phyloP scores from a whole-genome alignment of 768 basidiomycete genomes.

The Termitomyces sp. region DNA sequence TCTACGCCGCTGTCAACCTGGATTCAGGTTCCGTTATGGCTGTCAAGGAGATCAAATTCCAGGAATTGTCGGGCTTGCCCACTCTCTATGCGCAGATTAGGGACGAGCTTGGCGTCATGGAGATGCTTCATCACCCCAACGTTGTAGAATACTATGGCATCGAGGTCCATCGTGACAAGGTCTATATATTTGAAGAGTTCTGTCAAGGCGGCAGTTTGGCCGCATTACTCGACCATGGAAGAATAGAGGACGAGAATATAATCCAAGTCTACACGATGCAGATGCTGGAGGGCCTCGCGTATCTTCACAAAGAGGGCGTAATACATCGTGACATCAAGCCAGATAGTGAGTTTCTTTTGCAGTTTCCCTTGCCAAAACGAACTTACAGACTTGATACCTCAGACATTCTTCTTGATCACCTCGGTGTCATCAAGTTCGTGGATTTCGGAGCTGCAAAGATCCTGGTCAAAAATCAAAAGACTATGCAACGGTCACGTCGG shows the following conservation, averaged over 20 bases:
- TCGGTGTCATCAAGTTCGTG: slow-evolving; percentile 92
- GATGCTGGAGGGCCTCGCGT: slow-evolving; percentile 91
- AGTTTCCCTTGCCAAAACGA: background rate
- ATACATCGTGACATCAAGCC: slow-evolving; percentile 98
- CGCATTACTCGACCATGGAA: slow-evolving; percentile 83
- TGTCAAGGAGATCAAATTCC: slow-evolving; percentile 98
- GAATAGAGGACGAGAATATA: slow-evolving; percentile 96
- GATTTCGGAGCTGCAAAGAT: slow-evolving; percentile 99
- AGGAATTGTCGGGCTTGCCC: slow-evolving; percentile 85
- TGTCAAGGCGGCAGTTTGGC: slow-evolving; percentile 95
- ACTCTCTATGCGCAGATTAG: slow-evolving; percentile 89
- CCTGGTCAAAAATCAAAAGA: slow-evolving; percentile 84
- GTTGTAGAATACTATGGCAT: slow-evolving; percentile 99
- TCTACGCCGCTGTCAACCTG: slow-evolving; percentile 96
- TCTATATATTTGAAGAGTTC: slow-evolving; percentile 98
- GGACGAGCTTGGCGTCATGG: slow-evolving; percentile 97
- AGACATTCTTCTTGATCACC: slow-evolving; percentile 92
- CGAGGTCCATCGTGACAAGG: slow-evolving; percentile 97
- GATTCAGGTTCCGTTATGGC: slow-evolving; percentile 97
- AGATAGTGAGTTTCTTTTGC: slow-evolving; percentile 68
- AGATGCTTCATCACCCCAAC: slow-evolving; percentile 95
- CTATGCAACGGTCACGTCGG: slow-evolving; percentile 72
- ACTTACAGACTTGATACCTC: slow-evolving; percentile 8
- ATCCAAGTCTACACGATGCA: slow-evolving; percentile 96
- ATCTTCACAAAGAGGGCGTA: slow-evolving; percentile 89